Percentiles rank a stretch among this genome's conserved stretches.
Evolutionary conservation across 371 early-diverging fungal genomes (phyloP).

Genomic region (Syncephalis fuscata): DNA sequence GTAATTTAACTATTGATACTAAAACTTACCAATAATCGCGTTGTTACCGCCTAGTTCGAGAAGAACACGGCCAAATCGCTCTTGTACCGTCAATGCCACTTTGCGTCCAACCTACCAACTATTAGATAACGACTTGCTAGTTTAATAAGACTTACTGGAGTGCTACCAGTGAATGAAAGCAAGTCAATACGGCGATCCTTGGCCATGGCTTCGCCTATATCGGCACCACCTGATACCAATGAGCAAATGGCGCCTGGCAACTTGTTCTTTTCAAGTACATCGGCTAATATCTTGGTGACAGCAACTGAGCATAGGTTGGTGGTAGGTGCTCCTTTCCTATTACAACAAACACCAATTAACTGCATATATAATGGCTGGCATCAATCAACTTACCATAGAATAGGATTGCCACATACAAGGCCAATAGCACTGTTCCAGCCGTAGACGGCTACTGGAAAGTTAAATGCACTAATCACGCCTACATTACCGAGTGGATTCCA

Average conservation of each 20-base stretch:
- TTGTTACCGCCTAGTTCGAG: constrained; percentile 95
- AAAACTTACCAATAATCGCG: constrained; percentile 42
- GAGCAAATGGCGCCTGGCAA: constrained; percentile 80
- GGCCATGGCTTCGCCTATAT: constrained; percentile 68
- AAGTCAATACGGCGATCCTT: constrained; percentile 53
- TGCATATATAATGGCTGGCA: too few relatives aligned
- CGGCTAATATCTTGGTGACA: constrained; percentile 71
- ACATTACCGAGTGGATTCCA: constrained; percentile 91
- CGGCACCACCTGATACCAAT: constrained; percentile 78
- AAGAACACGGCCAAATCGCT: constrained; percentile 74
- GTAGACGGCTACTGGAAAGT: constrained; percentile 58
- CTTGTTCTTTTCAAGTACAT: constrained; percentile 68
- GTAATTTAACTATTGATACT: too few relatives aligned
- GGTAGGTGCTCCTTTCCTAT: constrained; percentile 71
- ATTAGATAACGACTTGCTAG: too few relatives aligned
- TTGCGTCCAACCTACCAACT: constrained; percentile 53
- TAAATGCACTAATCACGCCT: constrained; percentile 92
- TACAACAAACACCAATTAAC: too few relatives aligned
- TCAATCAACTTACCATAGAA: constrained; percentile 45
- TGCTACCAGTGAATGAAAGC: constrained; percentile 86
- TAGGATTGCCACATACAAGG: constrained; percentile 84
- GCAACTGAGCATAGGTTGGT: constrained; percentile 78
- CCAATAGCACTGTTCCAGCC: constrained; percentile 92
- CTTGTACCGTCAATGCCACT: constrained; percentile 64
- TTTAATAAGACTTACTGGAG: constrained; percentile 15